phyloP scores from a whole-genome alignment of 805 yeast species.

The Sugiyamaella mastotermitis region DNA sequence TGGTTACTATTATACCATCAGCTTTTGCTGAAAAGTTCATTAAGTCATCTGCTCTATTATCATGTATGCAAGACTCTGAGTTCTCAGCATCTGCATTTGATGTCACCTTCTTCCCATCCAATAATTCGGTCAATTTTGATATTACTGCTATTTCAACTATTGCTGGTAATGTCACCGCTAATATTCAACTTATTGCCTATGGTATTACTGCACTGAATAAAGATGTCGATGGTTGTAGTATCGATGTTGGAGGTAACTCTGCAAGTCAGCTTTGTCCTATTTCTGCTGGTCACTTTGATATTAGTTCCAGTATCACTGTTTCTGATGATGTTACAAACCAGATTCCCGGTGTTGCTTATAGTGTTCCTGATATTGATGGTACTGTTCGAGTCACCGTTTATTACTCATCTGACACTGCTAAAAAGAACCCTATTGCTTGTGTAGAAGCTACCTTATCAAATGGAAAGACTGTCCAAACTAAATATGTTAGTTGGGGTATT shows the following conservation, averaged over 20 bases:
- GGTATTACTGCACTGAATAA: constrained; percentile 61
- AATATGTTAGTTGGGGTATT: constrained; percentile 91
- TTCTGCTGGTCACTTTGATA: constrained; percentile 77
- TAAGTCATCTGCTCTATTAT: constrained; percentile 61
- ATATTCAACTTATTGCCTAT: constrained; percentile 64
- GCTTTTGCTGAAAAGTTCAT: constrained; percentile 30
- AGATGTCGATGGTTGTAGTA: constrained; percentile 56
- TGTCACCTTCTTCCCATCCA: constrained; percentile 64
- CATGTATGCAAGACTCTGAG: constrained; percentile 88
- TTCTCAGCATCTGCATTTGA: constrained; percentile 81
- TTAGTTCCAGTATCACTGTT: constrained; percentile 41
- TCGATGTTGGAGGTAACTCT: constrained; percentile 39
- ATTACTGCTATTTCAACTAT: constrained; percentile 76
- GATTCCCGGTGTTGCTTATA: constrained; percentile 80
- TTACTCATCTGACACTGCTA: constrained; percentile 36
- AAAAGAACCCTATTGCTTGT: constrained; percentile 64
- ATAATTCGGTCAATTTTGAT: constrained; percentile 56
- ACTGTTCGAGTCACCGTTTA: constrained; percentile 70
- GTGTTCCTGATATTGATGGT: constrained; percentile 93
- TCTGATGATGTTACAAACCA: constrained; percentile 33
- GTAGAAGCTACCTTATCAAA: constrained; percentile 81
- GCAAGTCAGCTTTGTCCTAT: constrained; percentile 70
- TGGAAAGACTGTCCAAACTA: constrained; percentile 90
- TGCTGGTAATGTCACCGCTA: constrained; percentile 62
- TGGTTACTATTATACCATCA: too few relatives aligned